These are phyloP conservation scores for Elongisporangium undulatum DNA, from an alignment of 352 stramenopile species.

Conservation along the genomic window DNA sequence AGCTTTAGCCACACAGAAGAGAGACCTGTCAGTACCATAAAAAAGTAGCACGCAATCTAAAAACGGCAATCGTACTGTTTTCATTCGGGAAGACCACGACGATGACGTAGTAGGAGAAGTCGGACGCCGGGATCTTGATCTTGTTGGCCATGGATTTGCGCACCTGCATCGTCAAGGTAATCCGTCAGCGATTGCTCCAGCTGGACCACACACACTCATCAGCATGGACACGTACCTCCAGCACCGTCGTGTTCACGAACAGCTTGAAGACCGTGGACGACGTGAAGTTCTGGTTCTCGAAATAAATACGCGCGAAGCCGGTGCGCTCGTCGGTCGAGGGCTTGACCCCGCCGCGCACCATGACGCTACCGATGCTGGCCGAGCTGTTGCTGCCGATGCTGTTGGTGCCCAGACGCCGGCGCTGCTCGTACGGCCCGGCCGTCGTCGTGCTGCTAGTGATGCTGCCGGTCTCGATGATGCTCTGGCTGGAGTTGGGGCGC, in stretches of 20 bases:
- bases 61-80: slow-evolving; percentile 9
- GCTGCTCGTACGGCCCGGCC: background rate
- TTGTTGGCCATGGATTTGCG: slow-evolving; percentile 77
- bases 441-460: slow-evolving; percentile 6
- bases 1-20: slow-evolving; percentile 5
- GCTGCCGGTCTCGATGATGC: slow-evolving; percentile 19
- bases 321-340: slow-evolving; percentile 38
- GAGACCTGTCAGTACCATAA: background rate
- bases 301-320: slow-evolving; percentile 82
- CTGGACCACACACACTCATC: background rate
- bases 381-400: background rate
- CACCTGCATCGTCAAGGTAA: slow-evolving; percentile 11
- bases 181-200: background rate
- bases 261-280: slow-evolving; percentile 82
- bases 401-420: background rate
- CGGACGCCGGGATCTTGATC: slow-evolving; percentile 60
- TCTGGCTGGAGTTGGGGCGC: slow-evolving; percentile 24
- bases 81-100: slow-evolving; percentile 77
- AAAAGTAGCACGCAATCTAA: background rate
- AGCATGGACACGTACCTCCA: slow-evolving; percentile 34
- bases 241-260: slow-evolving; percentile 53
- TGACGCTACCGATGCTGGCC: background rate
- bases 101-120: slow-evolving; percentile 77
- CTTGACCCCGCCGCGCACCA: slow-evolving; percentile 19
- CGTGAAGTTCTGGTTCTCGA: slow-evolving; percentile 78